These are phyloP conservation scores for Stropharia rugosoannulata DNA, from an alignment of 768 basidiomycete genomes.

Conservation along the genomic window DNA sequence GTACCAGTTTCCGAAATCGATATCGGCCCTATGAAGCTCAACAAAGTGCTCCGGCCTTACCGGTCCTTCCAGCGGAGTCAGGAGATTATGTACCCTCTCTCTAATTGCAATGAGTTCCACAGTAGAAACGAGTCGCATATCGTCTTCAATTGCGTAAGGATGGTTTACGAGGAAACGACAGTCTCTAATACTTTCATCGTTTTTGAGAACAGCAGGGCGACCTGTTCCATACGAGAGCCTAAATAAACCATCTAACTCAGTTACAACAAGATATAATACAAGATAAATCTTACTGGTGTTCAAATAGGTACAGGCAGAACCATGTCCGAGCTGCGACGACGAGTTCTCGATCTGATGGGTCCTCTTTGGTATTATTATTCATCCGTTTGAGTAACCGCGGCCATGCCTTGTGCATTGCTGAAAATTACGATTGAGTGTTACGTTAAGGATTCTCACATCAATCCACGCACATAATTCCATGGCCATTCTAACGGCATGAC, in stretches of 20 bases:
- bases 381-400: slow-evolving; percentile 78
- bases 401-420: slow-evolving; percentile 93
- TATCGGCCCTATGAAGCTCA: slow-evolving; percentile 70
- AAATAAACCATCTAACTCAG: neutral
- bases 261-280: neutral
- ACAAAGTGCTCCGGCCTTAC: slow-evolving; percentile 72
- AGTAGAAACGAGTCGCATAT: slow-evolving; percentile 92
- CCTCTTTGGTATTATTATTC: slow-evolving; percentile 56
- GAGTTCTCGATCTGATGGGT: slow-evolving; percentile 70
- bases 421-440: neutral
- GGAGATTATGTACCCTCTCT: slow-evolving; percentile 79
- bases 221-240: slow-evolving; percentile 96
- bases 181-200: slow-evolving; percentile 87
- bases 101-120: slow-evolving; percentile 91
- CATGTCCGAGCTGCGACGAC: slow-evolving; percentile 84
- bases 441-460: slow-evolving; percentile 21
- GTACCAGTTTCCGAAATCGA: slow-evolving; percentile 82
- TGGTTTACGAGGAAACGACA: slow-evolving; percentile 81
- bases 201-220: slow-evolving; percentile 87
- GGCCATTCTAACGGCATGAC: slow-evolving; percentile 96
- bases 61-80: slow-evolving; percentile 77
- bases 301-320: slow-evolving; percentile 93
- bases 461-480: slow-evolving; percentile 76
- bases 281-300: slow-evolving; percentile 74
- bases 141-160: slow-evolving; percentile 87